Conservation (phyloP, 2,329 filamentous ascomycete species). For the Fusarium goolgardi region DNA sequence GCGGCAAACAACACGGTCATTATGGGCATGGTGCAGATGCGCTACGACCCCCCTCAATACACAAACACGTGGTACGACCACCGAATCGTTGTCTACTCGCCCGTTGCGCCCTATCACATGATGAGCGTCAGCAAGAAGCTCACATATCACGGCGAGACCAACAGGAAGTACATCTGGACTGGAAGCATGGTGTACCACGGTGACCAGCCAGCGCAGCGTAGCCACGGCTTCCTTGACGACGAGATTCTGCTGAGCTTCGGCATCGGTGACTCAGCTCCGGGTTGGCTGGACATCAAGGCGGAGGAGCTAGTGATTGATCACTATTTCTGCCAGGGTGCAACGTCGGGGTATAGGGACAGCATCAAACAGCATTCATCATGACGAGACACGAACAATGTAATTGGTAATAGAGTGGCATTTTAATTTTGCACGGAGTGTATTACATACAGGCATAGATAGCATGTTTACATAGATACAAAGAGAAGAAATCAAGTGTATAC, state of each 20-base stretch:
- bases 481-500: conserved; percentile 7
- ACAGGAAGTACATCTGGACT: conserved; percentile 41
- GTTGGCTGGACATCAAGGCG: conserved; percentile 40
- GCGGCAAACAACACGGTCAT: conserved; percentile 37
- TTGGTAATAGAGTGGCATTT: conserved; percentile 33
- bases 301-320: conserved; percentile 39
- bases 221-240: conserved; percentile 38
- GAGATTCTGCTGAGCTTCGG: conserved; percentile 43
- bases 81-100: conserved; percentile 40
- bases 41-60: conserved; percentile 39
- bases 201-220: conserved; percentile 24
- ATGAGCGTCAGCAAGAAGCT: conserved; percentile 43
- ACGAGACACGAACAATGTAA: conserved; percentile 36
- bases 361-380: conserved; percentile 33
- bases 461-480: conserved; percentile 2
- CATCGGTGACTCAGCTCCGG: conserved; percentile 38
- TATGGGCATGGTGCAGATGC: conserved; percentile 43
- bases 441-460: conserved; percentile 6
- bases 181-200: conserved; percentile 42
- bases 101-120: conserved; percentile 35
- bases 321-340: conserved; percentile 35
- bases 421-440: conserved; percentile 20
- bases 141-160: conserved; percentile 41
- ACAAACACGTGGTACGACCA: conserved; percentile 43
- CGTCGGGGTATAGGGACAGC: conserved; percentile 20